phyloP scores from a whole-genome alignment of 345 rosid species.

The Arabidopsis arenosa region DNA sequence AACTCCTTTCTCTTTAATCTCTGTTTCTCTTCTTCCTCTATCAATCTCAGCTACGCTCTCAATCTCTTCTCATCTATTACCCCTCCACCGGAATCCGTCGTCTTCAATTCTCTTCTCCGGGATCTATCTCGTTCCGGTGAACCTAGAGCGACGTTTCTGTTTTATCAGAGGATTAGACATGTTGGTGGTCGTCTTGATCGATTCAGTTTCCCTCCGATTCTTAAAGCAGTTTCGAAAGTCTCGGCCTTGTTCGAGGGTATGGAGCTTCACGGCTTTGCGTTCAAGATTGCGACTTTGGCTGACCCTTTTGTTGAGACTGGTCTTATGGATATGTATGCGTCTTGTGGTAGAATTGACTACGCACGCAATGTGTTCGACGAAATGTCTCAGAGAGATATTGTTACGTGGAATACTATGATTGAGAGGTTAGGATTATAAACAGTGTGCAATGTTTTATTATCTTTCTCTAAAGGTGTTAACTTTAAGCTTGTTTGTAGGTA shows the following conservation, averaged over 20 bases:
- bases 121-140: constrained; percentile 45
- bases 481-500: constrained; percentile 43
- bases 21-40: constrained; percentile 46
- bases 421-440: constrained; percentile 50
- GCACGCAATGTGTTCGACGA: constrained; percentile 65
- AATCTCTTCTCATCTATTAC: constrained; percentile 52
- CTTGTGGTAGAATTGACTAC: constrained; percentile 46
- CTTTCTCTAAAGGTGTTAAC: not conserved
- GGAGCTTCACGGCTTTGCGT: constrained; percentile 61
- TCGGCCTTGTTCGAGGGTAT: constrained; percentile 56
- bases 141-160: constrained; percentile 43
- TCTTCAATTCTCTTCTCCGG: constrained; percentile 56
- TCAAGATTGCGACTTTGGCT: constrained; percentile 52
- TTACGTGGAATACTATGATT: constrained; percentile 66
- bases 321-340: constrained; percentile 50
- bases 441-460: not conserved
- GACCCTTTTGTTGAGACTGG: constrained; percentile 69
- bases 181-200: constrained; percentile 48
- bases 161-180: constrained; percentile 48
- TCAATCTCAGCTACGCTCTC: constrained; percentile 52
- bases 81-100: constrained; percentile 24
- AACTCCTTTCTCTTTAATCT: constrained; percentile 47
- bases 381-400: constrained; percentile 59
- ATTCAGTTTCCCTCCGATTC: constrained; percentile 56
- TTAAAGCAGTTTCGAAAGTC: constrained; percentile 53